Percentiles rank a stretch among this genome's conserved stretches.
These are phyloP conservation scores for Colletotrichum sp. DNA, from an alignment of 2,329 filamentous ascomycete genomes.

Conservation along the genomic window DNA sequence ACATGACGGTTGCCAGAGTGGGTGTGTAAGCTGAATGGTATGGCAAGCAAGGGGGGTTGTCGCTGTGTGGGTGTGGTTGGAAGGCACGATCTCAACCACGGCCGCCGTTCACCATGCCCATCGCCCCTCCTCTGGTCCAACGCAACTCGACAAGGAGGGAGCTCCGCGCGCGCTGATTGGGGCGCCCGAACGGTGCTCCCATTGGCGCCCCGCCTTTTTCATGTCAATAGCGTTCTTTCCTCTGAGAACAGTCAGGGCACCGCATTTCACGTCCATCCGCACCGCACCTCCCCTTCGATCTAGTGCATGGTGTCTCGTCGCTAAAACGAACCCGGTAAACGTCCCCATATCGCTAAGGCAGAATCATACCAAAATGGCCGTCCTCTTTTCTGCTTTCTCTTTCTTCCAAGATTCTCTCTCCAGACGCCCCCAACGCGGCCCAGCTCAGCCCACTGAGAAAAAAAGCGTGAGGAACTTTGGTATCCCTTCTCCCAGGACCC, in stretches of 20 bases:
- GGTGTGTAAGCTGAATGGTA: neutral
- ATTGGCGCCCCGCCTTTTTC: neutral
- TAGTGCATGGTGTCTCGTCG: neutral
- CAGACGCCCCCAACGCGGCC: neutral
- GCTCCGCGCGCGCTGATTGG: neutral
- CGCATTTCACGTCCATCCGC: neutral
- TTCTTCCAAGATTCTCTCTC: neutral
- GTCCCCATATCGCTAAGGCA: neutral
- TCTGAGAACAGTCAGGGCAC: neutral
- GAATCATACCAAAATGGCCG: neutral
- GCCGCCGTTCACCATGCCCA: neutral
- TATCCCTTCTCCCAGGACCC: neutral
- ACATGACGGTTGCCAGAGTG: neutral
- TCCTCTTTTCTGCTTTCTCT: neutral
- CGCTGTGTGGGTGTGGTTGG: neutral
- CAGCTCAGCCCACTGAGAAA: neutral
- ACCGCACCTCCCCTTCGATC: neutral
- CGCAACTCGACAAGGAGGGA: neutral
- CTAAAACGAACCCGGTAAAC: neutral
- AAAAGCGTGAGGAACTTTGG: neutral
- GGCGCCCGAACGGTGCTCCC: neutral
- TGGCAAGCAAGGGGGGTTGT: neutral
- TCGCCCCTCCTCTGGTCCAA: neutral
- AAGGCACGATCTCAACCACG: neutral
- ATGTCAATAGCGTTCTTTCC: conserved; percentile 7